Base-by-base conservation (phyloP, 805 yeast species). In the Saccharomycopsis sp. region DNA sequence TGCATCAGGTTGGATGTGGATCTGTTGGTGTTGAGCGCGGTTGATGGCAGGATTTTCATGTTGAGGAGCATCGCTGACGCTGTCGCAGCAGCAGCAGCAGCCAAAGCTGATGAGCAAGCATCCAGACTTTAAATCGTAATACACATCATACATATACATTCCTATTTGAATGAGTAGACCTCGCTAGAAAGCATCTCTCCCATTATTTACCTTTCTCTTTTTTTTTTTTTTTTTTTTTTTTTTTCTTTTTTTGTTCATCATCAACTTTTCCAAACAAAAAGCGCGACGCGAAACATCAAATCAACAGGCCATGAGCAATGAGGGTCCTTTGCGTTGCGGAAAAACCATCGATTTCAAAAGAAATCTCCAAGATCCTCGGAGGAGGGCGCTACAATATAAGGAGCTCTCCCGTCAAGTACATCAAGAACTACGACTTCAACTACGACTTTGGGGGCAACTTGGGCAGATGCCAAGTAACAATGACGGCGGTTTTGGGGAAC, bases 241-340 rank as follows among this genome's bases (percentile, higher is more conserved):
- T n/a, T n/a, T n/a, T n/a, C n/a, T n/a, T n/a, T n/a, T n/a, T n/a
- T n/a, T n/a, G n/a, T n/a, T n/a, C n/a, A n/a, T n/a, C n/a, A n/a
- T n/a, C n/a, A 25, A 25, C n/a, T 10, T 25, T 25, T 25, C 29
- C 29, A 25, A n/a, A 25, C n/a, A n/a, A n/a, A 25, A 25, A 25
- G 29, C n/a, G n/a, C 17, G 34, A 58, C 34, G 56, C 50, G 43
- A 48, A 43, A 10, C 38, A 36, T 10, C 10, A 10, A 10, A 10
- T 30, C n/a, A 13, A 30, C 9, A 30, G 17, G 10, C 2, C 34
- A 10, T 13, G 10, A n/a, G 27, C 27, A 4, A 81, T 84, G 92
- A 77, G 65, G 50, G 74, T 92, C 3, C 72, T 92, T 36, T 89
- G 96, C 62, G 96, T 92, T 42, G 98, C 99, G 2, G 99, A 92